Conservation (phyloP, 1,284 basidiomycete genomes). For the Ganoderma sinense region DNA sequence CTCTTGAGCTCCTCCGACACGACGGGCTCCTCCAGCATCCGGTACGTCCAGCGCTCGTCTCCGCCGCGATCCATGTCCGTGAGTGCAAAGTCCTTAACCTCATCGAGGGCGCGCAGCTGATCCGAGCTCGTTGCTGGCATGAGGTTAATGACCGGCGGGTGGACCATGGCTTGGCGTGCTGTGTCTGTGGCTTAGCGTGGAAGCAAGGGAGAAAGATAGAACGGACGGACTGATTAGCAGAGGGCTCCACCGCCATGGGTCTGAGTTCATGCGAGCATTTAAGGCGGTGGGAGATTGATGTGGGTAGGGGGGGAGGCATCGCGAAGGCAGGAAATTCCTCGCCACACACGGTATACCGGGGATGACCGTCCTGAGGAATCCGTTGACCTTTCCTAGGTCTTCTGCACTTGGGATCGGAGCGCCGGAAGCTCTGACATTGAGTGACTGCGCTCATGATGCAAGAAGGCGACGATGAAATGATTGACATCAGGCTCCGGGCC, state of each 20-base stretch:
- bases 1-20: slow-evolving; percentile 55
- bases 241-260: slow-evolving; percentile 1
- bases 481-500: slow-evolving; percentile 32
- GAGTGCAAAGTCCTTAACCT: slow-evolving; percentile 57
- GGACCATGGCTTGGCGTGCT: slow-evolving; percentile 38
- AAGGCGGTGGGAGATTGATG: slow-evolving; percentile 24
- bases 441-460: slow-evolving; percentile 33
- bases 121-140: slow-evolving; percentile 55
- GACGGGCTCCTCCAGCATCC: slow-evolving; percentile 53
- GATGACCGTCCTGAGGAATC: slow-evolving; percentile 25
- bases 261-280: slow-evolving; percentile 10
- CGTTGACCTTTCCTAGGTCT: slow-evolving; percentile 15
- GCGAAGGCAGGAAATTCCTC: slow-evolving; percentile 18
- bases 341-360: slow-evolving; percentile 12
- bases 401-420: slow-evolving; percentile 30
- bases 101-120: slow-evolving; percentile 55
- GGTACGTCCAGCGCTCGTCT: slow-evolving; percentile 62
- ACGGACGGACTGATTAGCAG: slow-evolving; percentile 17
- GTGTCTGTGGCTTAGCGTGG: slow-evolving; percentile 21
- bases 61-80: slow-evolving; percentile 67
- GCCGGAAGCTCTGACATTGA: slow-evolving; percentile 29
- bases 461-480: slow-evolving; percentile 30
- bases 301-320: slow-evolving; percentile 14
- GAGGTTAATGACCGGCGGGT: slow-evolving; percentile 45
- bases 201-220: slow-evolving; percentile 17